Conservation (phyloP, 768 basidiomycete genomes). For the Gloeostereum incarnatum region DNA sequence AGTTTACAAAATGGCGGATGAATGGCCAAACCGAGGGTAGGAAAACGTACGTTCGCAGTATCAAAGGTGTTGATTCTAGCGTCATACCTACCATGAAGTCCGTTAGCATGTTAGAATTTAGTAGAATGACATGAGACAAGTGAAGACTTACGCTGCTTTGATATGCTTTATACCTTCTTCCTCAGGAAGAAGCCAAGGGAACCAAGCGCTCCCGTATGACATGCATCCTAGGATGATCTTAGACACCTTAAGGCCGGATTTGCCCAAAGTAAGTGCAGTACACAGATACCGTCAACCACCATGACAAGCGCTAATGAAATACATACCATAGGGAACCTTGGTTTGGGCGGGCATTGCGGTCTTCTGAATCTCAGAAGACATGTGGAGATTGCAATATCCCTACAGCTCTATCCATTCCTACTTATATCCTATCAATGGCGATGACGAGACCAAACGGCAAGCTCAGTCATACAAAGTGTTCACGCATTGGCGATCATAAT, state of each 20-base stretch:
- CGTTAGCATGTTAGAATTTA: not conserved
- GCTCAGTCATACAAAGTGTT: too few relatives aligned
- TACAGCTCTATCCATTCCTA: too few relatives aligned
- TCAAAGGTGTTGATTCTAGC: slow-evolving; percentile 59
- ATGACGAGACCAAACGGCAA: too few relatives aligned
- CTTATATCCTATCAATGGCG: too few relatives aligned
- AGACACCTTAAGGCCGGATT: slow-evolving; percentile 54
- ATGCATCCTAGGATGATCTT: slow-evolving; percentile 58
- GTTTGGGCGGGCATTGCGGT: too few relatives aligned
- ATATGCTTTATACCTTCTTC: slow-evolving; percentile 45
- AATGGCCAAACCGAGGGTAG: not conserved
- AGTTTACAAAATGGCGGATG: slow-evolving; percentile 13
- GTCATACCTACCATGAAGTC: slow-evolving; percentile 30
- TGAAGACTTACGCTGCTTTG: slow-evolving; percentile 24
- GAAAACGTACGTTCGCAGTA: slow-evolving; percentile 33
- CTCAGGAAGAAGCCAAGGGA: slow-evolving; percentile 42
- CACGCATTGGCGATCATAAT: too few relatives aligned
- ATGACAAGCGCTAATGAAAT: too few relatives aligned
- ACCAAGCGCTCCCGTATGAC: slow-evolving; percentile 45
- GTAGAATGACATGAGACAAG: not conserved
- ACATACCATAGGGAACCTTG: too few relatives aligned
- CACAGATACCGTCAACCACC: too few relatives aligned
- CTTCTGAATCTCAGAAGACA: too few relatives aligned
- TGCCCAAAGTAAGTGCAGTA: too few relatives aligned
- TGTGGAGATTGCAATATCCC: too few relatives aligned